A percentile compares a stretch with the other conserved stretches of the same genome.
Evolutionary conservation across 352 stramenopile species (phyloP).

Genomic region (Phytopythium kandeliae): DNA sequence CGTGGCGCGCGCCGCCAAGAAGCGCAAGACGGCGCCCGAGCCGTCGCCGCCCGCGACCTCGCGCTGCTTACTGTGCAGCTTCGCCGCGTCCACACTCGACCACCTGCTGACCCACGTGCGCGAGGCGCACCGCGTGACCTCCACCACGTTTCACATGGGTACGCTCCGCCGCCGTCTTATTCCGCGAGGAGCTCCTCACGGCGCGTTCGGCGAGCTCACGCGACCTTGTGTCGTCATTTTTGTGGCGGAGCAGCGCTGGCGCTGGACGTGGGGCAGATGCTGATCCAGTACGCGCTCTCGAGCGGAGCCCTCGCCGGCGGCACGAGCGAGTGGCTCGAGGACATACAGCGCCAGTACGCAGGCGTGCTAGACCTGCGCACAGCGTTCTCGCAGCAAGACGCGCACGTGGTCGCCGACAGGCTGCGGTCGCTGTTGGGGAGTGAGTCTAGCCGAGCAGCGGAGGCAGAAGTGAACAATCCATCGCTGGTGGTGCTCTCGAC

Average conservation of each 20-base stretch:
- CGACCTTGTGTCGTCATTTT: no score
- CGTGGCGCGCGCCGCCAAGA: conserved; percentile 27
- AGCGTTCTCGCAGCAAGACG: conserved; percentile 34
- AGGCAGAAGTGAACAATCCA: not conserved
- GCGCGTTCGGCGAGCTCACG: no score
- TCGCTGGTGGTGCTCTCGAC: conserved; percentile 24
- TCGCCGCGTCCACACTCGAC: conserved; percentile 35
- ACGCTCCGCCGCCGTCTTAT: conserved; percentile 11
- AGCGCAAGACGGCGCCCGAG: conserved; percentile 41
- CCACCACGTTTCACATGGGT: conserved; percentile 39
- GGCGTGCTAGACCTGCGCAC: conserved; percentile 27
- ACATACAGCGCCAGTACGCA: conserved; percentile 40
- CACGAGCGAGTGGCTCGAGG: conserved; percentile 44
- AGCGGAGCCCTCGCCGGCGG: conserved; percentile 42
- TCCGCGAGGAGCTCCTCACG: not conserved
- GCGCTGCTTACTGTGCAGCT: conserved; percentile 40
- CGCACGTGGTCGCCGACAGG: conserved; percentile 23
- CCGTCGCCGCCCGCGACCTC: conserved; percentile 4
- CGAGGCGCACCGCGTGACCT: conserved; percentile 21
- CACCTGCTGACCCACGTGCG: conserved; percentile 47
- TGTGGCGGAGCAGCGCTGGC: conserved; percentile 27
- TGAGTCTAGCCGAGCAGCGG: no score
- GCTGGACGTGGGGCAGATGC: conserved; percentile 48
- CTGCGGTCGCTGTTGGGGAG: conserved; percentile 28
- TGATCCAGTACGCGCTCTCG: conserved; percentile 46